Conservation (phyloP, 345 rosid genomes). For the Linum lewisii region DNA sequence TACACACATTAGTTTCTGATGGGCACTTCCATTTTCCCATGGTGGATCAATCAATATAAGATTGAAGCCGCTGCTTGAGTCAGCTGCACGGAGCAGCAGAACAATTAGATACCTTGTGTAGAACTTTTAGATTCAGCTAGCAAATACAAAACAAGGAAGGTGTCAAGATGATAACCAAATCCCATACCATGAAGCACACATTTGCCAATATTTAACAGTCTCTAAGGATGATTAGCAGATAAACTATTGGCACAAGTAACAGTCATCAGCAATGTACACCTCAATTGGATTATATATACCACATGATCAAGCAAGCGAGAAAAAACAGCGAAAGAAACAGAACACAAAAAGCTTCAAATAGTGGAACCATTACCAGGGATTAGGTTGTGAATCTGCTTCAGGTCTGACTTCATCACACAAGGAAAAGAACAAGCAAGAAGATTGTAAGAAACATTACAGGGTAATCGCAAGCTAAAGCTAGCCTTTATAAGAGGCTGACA, state of each 20-base stretch:
- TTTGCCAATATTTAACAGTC: neutral
- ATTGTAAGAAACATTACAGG: constrained; percentile 13
- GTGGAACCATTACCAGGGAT: constrained; percentile 56
- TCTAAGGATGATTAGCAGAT: neutral
- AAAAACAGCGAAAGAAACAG: too few species aligned
- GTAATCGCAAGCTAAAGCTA: too few species aligned
- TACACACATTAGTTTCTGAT: constrained; percentile 58
- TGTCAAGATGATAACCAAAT: too few species aligned
- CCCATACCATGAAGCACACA: too few species aligned
- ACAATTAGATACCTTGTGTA: too few species aligned
- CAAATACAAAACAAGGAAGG: too few species aligned
- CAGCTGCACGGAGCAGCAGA: constrained; percentile 37
- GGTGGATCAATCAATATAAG: constrained; percentile 85
- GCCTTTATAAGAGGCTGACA: too few species aligned
- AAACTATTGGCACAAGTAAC: neutral
- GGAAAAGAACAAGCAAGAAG: constrained; percentile 13
- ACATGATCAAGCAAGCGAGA: too few species aligned
- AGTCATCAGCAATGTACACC: neutral
- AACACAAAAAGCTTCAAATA: neutral
- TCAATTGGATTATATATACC: neutral
- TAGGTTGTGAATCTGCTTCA: constrained; percentile 67
- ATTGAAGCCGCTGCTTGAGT: constrained; percentile 44
- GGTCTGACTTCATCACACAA: constrained; percentile 52
- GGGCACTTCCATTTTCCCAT: constrained; percentile 90
- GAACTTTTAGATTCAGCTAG: too few species aligned